Conservation (phyloP, 140 eudicot species). For the Ambrosia hybrid region DNA sequence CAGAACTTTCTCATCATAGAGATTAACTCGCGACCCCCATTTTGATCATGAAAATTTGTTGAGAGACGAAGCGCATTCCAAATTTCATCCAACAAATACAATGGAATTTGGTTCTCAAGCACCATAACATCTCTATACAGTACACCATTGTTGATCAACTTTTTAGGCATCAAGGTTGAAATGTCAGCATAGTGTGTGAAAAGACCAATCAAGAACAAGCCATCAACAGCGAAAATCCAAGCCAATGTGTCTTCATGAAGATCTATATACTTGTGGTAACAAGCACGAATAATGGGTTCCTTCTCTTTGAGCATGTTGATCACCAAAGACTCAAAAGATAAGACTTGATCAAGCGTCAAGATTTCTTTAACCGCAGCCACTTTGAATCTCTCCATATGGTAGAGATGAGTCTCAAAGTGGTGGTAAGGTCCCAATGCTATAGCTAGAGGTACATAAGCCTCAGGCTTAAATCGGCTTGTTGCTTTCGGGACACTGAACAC, state of each 20-base stretch:
- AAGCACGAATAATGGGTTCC: slow-evolving; percentile 39
- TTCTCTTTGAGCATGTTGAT: slow-evolving; percentile 32
- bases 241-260: slow-evolving; percentile 40
- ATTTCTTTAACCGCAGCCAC: slow-evolving; percentile 39
- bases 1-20: slow-evolving; percentile 36
- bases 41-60: not conserved
- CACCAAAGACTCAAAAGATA: slow-evolving; percentile 28
- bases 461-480: slow-evolving; percentile 39
- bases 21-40: slow-evolving; percentile 19
- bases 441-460: slow-evolving; percentile 52
- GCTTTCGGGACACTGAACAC: slow-evolving; percentile 44
- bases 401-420: slow-evolving; percentile 45
- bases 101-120: slow-evolving; percentile 59
- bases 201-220: slow-evolving; percentile 48
- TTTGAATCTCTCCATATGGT: slow-evolving; percentile 58
- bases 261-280: slow-evolving; percentile 53
- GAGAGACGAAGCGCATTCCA: slow-evolving; percentile 19
- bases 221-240: slow-evolving; percentile 57
- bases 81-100: slow-evolving; percentile 35
- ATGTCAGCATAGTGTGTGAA: slow-evolving; percentile 26
- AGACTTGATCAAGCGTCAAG: slow-evolving; percentile 26
- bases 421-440: slow-evolving; percentile 62
- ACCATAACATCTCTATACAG: slow-evolving; percentile 47
- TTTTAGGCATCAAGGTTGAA: slow-evolving; percentile 23
- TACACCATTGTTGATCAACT: slow-evolving; percentile 31